Evolutionary conservation across 1,284 basidiomycete genomes (phyloP).

Genomic region (Lentinula novae-zelandiae): DNA sequence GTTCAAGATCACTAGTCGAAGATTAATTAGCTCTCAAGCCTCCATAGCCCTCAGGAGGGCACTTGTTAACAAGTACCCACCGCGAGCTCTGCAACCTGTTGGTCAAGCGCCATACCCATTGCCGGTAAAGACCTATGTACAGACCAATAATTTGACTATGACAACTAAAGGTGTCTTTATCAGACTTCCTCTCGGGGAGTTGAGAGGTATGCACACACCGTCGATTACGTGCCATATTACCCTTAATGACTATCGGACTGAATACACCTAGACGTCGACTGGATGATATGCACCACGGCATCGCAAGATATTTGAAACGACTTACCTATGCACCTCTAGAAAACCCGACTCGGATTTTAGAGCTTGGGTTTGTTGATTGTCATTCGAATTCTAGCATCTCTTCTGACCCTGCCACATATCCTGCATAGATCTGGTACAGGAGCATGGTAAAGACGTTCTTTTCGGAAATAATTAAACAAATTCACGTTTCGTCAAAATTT

Average conservation of each 20-base stretch:
- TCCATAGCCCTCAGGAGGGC: background rate
- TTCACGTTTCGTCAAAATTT: background rate
- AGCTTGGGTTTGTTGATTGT: background rate
- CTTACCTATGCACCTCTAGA: slow-evolving; percentile 4
- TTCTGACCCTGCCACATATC: background rate
- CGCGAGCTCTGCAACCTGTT: background rate
- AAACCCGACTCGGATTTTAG: slow-evolving; percentile 4
- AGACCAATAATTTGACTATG: background rate
- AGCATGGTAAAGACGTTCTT: background rate
- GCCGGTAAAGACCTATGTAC: background rate
- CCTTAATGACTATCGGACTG: background rate
- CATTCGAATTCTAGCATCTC: background rate
- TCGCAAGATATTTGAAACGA: slow-evolving; percentile 7
- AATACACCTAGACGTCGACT: slow-evolving; percentile 2
- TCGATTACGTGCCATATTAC: background rate
- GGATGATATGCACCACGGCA: slow-evolving; percentile 7
- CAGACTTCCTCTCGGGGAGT: slow-evolving; percentile 10
- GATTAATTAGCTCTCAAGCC: background rate
- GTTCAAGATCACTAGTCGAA: background rate
- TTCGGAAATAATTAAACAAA: background rate
- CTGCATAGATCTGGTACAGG: slow-evolving; percentile 3
- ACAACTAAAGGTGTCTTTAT: background rate
- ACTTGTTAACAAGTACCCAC: background rate
- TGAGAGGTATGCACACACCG: background rate
- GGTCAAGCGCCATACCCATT: background rate